phyloP scores from a whole-genome alignment of 176 grass and related monocot genomes.

The Canna indica region DNA sequence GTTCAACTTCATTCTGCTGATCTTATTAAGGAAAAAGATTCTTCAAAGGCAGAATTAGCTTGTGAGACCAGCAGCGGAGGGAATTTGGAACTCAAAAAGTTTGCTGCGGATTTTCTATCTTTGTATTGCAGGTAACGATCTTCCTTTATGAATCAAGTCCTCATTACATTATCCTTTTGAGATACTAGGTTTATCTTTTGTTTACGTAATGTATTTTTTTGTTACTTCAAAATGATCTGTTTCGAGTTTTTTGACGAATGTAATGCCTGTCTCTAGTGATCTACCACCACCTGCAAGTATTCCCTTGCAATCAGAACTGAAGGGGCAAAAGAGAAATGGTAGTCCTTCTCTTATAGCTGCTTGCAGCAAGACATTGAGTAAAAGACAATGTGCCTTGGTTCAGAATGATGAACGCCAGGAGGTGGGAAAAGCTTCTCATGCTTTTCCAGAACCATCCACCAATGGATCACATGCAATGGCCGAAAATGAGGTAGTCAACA shows the following conservation, averaged over 20 bases:
- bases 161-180: not conserved
- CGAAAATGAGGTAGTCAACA: not conserved
- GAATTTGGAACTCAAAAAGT: conserved; percentile 47
- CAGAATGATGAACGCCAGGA: conserved; percentile 2
- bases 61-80: not conserved
- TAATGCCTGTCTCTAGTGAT: conserved; percentile 23
- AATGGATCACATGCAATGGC: not conserved
- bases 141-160: conserved; percentile 10
- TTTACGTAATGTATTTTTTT: conserved; percentile 8
- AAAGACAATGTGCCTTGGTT: conserved; percentile 34
- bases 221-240: conserved; percentile 16
- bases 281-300: conserved; percentile 28
- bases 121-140: conserved; percentile 53
- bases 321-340: conserved; percentile 48
- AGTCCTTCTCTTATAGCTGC: conserved; percentile 30
- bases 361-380: conserved; percentile 37
- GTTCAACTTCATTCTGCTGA: not conserved
- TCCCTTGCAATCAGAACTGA: conserved; percentile 27
- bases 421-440: conserved; percentile 12
- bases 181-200: not conserved
- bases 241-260: not conserved
- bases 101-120: conserved; percentile 59
- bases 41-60: not conserved
- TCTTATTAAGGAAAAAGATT: not conserved
- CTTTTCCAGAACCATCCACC: not conserved